Evolutionary conservation across 2,329 filamentous ascomycete genomes (phyloP), one percentile per base, ranked within the genome.

Genomic region (Aureobasidium sp.): DNA sequence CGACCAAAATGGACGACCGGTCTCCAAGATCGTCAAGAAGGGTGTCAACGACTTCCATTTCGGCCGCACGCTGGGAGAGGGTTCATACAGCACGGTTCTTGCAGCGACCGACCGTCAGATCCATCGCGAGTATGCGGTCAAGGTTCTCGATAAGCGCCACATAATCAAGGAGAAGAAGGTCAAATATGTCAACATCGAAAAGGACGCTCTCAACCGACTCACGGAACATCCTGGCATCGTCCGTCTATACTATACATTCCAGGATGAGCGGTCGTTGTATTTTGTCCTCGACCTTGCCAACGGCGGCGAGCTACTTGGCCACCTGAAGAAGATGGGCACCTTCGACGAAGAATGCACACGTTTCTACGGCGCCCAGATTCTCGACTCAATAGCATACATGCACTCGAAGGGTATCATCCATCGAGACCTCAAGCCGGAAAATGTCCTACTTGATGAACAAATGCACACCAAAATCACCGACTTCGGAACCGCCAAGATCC

Each of bases 91-190:
- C 70, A 96, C 92, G 9, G 94, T 99, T 38, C 85, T 94, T 65
- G 84, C 94, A 57, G 94, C 92, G 38, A 96, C 91, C 4, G 94
- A 99, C 74, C 86, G 93, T 63, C 90, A 96, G 73, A 96, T 90
- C 1, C 78, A 95, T 61, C 95, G 95, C 69, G 93, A 99, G 73
- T 97, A 97, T 70, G 94, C 94, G 27, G 92, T 99, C 76, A 99
- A 99, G 74, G 93, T 99, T 17, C 83, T 99, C 49, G 94, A 99
- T 75, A 99, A 99, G 77, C 85, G 91, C 69, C 94, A 99, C 74
- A 99, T 99, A 70, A 99, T 99, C 79, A 99, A 97, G 75, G 94
- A 99, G 77, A 97, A 96, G 75, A 99, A 99, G 81, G 95, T 99
- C 70, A 99, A 99, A 80, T 99, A 99, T 70, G 94, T 99, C 74